Evolutionary conservation across 176 grass and related monocot species (phyloP), one percentile per base, ranked within the genome.

Genomic region (Ananas comosus): DNA sequence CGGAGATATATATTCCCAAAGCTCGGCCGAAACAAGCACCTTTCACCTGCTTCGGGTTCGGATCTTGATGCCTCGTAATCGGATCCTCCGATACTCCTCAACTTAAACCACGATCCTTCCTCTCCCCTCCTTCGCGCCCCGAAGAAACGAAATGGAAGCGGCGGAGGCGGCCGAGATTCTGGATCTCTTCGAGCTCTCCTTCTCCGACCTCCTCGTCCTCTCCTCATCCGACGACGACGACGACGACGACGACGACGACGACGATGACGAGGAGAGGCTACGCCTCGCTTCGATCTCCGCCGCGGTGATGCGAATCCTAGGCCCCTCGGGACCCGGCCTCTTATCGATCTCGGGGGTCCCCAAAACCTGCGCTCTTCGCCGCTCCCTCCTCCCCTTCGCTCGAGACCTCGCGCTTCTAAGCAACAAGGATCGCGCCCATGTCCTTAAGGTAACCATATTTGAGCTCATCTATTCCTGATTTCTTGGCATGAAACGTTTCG

Each of bases 331-430:
- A 11, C 51, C 73, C 6, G 88, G 93, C 2, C 51, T 96, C 33
- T 74, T 96, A 47, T 66, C 81, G 19, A 23, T 96, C 57, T 50
- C 76, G 13, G 73, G 51, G 6, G 76, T 92, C n/a, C 86, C 88
- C 7, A 73, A 67, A 16, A 76, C 74, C 47, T 70, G 70, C 12
- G 66, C 66, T 23, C 81, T 96, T 49, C 81, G 86, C 11, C 72
- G 73, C 19, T 72, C 76, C 11, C 68, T 96, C 5, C 83, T 96
- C 49, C 92, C 88, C 4, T 77, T 92, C 63, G 84, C 88, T 6
- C 86, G 82, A 7, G 80, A 81, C 50, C 83, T 96, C 51, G 83
- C 83, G 16, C 76, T 96, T 70, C 85, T 92, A 63, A 73, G 76
- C 52, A 76, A 83, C 33, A 74, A 78, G 3, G 72, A 81, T 25